Evolutionary conservation across 371 early-diverging fungal species (phyloP), one percentile per base, ranked within the genome.

Genomic region (Dichotomocladium elegans): DNA sequence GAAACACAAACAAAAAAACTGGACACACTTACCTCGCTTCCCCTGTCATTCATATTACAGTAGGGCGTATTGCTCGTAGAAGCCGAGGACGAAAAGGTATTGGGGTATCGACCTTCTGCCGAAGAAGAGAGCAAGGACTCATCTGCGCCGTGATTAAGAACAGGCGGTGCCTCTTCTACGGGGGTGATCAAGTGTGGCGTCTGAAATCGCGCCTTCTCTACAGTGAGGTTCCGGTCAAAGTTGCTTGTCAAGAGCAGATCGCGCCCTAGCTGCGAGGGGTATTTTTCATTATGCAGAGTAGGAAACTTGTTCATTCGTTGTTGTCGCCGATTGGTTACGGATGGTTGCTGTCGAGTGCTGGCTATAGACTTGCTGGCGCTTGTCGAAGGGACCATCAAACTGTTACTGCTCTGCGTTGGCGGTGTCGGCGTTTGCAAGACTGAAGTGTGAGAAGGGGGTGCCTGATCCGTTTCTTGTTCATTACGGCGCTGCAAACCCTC

Each of bases 151-250:
- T 37, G 37, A 37, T 37, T 11, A 7, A 37, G 21, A 37, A 21
- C 6, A 17, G 37, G 9, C 8, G 21, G 37, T 35, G 5, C 35
- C 37, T 17, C 37, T 37, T 37, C 17, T 11, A 21, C 8, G 15
- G 37, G 37, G 8, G 37, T 17, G 0, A 37, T 37, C n/a, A 37
- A 21, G 5, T 55, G 58, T 8, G 52, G 52, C 3, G 58, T 41
- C 17, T 66, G 60, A 41, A 66, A 66, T 28, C 58, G 62, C 17
- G 67, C 63, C 11, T 62, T 59, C 29, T 66, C 67, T 0, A 66
- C 60, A 0, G 67, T 66, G 26, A 66, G 37, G 51, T 62, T 67
- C 41, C 53, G 60, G 34, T 62, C 63, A 60, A 57, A 63, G 30
- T 55, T 47, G 41, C 59, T 67, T 29, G 63, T 40, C 25, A 59